Evolutionary conservation across 31 red algal species (phyloP).

Genomic region (Bonnemaisonia californica): DNA sequence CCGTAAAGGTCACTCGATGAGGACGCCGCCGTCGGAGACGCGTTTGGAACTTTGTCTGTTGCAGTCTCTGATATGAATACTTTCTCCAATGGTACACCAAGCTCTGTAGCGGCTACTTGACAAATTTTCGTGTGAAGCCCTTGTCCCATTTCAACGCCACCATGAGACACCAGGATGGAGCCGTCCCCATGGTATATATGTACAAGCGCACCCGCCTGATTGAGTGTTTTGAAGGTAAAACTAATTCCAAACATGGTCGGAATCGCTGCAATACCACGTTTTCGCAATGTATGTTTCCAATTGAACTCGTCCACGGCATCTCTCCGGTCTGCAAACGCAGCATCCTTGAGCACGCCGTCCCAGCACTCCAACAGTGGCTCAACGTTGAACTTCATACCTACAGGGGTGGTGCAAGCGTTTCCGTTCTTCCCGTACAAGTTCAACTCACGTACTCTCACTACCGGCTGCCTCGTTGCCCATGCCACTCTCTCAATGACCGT

Average conservation of each 20-base stretch:
- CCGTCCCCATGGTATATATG: constrained; percentile 84
- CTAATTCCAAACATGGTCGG: constrained; percentile 93
- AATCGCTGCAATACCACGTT: constrained; percentile 76
- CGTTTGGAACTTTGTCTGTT: constrained; percentile 90
- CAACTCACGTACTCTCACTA: constrained; percentile 49
- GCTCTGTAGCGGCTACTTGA: constrained; percentile 77
- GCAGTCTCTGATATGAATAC: constrained; percentile 87
- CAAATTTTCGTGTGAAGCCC: constrained; percentile 87
- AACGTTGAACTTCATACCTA: constrained; percentile 73
- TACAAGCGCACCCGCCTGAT: constrained; percentile 83
- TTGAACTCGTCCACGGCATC: constrained; percentile 65
- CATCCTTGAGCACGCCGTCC: constrained; percentile 51
- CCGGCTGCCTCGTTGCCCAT: constrained; percentile 20
- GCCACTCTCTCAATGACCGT: constrained; percentile 78
- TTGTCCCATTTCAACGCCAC: constrained; percentile 94
- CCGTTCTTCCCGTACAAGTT: constrained; percentile 71
- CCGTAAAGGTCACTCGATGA: constrained; percentile 85
- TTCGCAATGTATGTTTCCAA: constrained; percentile 34
- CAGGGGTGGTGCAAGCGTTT: constrained; percentile 50
- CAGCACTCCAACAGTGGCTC: constrained; percentile 58
- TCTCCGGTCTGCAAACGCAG: constrained; percentile 24
- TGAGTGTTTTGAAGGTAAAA: constrained; percentile 80
- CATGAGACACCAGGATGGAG: constrained; percentile 79
- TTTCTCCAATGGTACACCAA: constrained; percentile 63
- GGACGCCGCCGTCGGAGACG: constrained; percentile 83